Percentiles rank a stretch among this genome's conserved stretches.
These are phyloP conservation scores for Lachancea lanzarotensis DNA, from an alignment of 805 yeast species.

Conservation along the genomic window DNA sequence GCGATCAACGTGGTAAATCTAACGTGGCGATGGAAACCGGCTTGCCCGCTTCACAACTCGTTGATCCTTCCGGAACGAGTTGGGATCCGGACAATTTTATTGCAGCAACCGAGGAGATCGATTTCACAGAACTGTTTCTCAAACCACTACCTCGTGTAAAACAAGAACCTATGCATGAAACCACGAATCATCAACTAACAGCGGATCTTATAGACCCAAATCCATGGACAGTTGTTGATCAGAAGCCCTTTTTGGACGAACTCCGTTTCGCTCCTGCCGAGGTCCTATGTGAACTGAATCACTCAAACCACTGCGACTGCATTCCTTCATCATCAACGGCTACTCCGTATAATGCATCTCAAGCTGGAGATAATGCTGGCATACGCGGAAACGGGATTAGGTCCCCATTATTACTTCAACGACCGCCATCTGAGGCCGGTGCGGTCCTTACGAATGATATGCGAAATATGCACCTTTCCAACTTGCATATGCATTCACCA, in stretches of 20 bases:
- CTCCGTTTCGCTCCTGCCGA: background rate
- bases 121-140: constrained; percentile 31
- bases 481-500: constrained; percentile 1
- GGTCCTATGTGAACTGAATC: constrained; percentile 4
- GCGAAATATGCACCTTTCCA: constrained; percentile 2
- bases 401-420: background rate
- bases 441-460: background rate
- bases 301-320: constrained; percentile 4
- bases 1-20: background rate
- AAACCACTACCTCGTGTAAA: constrained; percentile 17
- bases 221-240: background rate
- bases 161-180: background rate
- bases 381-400: background rate
- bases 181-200: background rate
- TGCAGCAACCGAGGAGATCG: constrained; percentile 24
- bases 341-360: background rate
- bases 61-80: background rate
- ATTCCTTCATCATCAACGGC: background rate
- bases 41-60: background rate
- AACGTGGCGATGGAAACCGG: background rate
- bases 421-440: background rate
- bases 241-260: constrained; percentile 3
- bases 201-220: background rate
- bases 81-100: constrained; percentile 2
- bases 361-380: background rate